Evolutionary conservation across 2,329 filamentous ascomycete species (phyloP), one percentile per base, ranked within the genome.

Genomic region (Biscogniauxia sp.): DNA sequence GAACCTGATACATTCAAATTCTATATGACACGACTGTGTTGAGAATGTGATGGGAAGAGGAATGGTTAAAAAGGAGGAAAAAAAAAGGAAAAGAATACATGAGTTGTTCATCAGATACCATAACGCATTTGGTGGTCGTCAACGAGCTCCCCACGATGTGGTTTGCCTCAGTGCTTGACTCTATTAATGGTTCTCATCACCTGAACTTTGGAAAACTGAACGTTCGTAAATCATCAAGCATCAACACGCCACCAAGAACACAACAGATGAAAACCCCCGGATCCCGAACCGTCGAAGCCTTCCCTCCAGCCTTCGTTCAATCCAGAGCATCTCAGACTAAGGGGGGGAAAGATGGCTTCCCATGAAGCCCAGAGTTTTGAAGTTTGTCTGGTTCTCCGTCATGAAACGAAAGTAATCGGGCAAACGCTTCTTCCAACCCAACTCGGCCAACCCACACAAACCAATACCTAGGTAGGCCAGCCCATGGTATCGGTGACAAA

Each of bases 121-220:
- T 79, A 79, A 79, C 77, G 78, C 78, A 73, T 82, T 70, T 69
- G 64, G 65, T 64, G 57, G 73, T 83, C 80, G 75, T 79, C 79
- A 81, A 74, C 68, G 74, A 69, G 72, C 76, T 74, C 70, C 75
- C 76, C 75, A 75, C 69, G 69, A 51, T 69, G 66, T 74, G 74
- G 74, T 71, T 70, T 67, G 72, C 85, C 86, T 97, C 91, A 91
- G 93, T 92, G 93, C 93, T 97, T 97, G 93, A 97, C 93, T 97
- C 93, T 96, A 93, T 93, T 82, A 83, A 87, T 89, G 84, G 82
- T 88, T 86, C 87, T 97, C 93, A 97, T 97, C 93, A 97, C 84
- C 70, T 89, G 79, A 84, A 84, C 84, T 90, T 86, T 6, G 13
- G n/a, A 26, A 15, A 26, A 26, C 4, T 7, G 51, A 4, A 17